phyloP scores from a whole-genome alignment of 108 stramenopile species.

The Skeletonema costatum region DNA sequence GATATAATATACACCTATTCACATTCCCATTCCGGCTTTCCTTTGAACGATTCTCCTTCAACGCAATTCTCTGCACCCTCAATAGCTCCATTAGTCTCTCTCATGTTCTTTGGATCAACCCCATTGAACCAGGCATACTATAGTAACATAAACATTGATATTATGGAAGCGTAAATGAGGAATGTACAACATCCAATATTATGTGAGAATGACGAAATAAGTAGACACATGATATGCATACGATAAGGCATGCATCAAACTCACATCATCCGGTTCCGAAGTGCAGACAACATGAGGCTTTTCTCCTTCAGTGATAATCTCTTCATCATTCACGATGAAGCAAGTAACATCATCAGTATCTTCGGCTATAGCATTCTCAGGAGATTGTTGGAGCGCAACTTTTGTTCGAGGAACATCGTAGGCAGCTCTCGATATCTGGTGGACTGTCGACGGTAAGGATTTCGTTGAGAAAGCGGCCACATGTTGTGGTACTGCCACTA shows the following conservation, averaged over 20 bases:
- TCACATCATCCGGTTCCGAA: constrained; percentile 46
- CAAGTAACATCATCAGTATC: constrained; percentile 47
- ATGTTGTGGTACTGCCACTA: neutral
- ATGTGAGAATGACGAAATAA: neutral
- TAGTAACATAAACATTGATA: neutral
- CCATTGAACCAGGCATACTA: constrained; percentile 75
- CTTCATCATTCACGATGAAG: constrained; percentile 57
- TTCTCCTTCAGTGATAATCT: constrained; percentile 48
- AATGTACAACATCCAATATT: neutral
- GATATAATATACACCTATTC: neutral
- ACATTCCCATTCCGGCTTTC: constrained; percentile 71
- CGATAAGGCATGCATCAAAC: neutral
- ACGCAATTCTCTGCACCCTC: constrained; percentile 48
- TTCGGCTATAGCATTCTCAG: neutral
- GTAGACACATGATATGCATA: neutral
- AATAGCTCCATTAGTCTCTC: constrained; percentile 31
- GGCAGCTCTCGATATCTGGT: neutral
- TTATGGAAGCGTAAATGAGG: neutral
- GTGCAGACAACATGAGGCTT: constrained; percentile 61
- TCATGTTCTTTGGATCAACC: constrained; percentile 47
- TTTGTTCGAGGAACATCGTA: neutral
- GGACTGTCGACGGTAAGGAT: neutral
- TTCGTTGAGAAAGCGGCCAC: neutral
- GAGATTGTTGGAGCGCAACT: neutral
- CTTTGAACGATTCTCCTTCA: constrained; percentile 52